Evolutionary conservation across 805 yeast species (phyloP).

Genomic region (Pichia thaimueangensis): DNA sequence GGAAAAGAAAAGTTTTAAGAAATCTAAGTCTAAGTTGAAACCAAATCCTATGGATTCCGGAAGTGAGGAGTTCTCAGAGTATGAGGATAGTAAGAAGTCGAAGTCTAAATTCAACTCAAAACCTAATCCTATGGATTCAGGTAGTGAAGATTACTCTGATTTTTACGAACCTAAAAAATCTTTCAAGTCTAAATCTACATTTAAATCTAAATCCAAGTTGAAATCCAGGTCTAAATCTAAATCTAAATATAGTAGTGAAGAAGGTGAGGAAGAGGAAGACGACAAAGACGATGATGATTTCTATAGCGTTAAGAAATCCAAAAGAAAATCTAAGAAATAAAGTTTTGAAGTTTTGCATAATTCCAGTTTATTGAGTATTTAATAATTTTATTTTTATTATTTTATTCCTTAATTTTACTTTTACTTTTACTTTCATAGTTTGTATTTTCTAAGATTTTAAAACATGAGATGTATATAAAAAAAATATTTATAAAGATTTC

Average conservation of each 20-base stretch:
- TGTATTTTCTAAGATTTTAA: too few relatives aligned
- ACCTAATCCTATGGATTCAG: conserved; percentile 3
- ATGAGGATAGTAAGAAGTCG: not conserved
- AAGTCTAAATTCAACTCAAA: conserved; percentile 1
- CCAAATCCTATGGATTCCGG: conserved; percentile 6
- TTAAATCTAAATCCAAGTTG: not conserved
- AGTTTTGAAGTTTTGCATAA: too few relatives aligned
- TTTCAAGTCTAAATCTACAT: too few relatives aligned
- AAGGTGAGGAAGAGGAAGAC: not conserved
- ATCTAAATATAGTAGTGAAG: not conserved
- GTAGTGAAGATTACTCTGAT: not conserved
- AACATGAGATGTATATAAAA: too few relatives aligned
- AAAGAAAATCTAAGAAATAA: not conserved
- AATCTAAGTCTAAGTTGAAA: not conserved
- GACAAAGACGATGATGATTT: not conserved
- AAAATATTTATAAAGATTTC: too few relatives aligned
- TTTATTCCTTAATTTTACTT: too few relatives aligned
- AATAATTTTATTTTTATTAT: not conserved
- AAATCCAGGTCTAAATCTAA: not conserved
- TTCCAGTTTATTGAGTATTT: not conserved
- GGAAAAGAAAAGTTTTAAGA: not conserved
- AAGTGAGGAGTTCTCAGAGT: not conserved
- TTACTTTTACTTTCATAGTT: too few relatives aligned
- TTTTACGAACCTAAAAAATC: not conserved
- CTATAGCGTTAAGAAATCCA: not conserved